These are phyloP conservation scores for Balakata baccata DNA, from an alignment of 345 rosid genomes.

Conservation along the genomic window DNA sequence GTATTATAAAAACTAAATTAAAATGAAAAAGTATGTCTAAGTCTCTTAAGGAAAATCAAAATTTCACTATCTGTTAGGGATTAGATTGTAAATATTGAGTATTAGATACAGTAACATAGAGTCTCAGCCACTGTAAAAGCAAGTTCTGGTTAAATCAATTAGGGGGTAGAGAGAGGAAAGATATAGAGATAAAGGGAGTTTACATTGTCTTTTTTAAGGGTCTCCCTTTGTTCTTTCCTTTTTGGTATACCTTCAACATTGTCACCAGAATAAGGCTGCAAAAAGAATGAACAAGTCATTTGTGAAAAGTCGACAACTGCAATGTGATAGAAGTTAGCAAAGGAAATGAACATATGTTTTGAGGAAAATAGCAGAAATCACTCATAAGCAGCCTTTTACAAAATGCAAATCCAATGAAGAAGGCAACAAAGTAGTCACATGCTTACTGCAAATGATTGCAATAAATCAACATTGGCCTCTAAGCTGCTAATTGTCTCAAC, in stretches of 20 bases:
- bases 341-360: not conserved
- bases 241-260: constrained; percentile 27
- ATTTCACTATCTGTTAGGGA: constrained; percentile 10
- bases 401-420: too few relatives aligned
- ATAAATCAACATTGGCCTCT: constrained; percentile 32
- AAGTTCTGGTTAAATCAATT: not conserved
- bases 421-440: too few relatives aligned
- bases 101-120: constrained; percentile 16
- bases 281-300: constrained; percentile 13
- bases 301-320: not conserved
- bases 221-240: constrained; percentile 39
- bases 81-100: not conserved
- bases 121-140: not conserved
- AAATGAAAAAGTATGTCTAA: not conserved
- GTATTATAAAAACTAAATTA: not conserved
- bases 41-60: constrained; percentile 5
- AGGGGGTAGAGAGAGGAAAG: constrained; percentile 3
- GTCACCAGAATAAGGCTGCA: constrained; percentile 43
- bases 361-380: too few relatives aligned
- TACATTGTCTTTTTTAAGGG: constrained; percentile 55
- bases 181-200: constrained; percentile 10
- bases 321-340: not conserved
- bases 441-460: constrained; percentile 34
- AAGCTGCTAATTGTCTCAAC: constrained; percentile 55
- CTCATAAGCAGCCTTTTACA: too few relatives aligned